A percentile compares a stretch with the other conserved stretches of the same genome.
These are phyloP conservation scores for Psilocybe azurescens DNA, from an alignment of 768 basidiomycete species.

Conservation along the genomic window DNA sequence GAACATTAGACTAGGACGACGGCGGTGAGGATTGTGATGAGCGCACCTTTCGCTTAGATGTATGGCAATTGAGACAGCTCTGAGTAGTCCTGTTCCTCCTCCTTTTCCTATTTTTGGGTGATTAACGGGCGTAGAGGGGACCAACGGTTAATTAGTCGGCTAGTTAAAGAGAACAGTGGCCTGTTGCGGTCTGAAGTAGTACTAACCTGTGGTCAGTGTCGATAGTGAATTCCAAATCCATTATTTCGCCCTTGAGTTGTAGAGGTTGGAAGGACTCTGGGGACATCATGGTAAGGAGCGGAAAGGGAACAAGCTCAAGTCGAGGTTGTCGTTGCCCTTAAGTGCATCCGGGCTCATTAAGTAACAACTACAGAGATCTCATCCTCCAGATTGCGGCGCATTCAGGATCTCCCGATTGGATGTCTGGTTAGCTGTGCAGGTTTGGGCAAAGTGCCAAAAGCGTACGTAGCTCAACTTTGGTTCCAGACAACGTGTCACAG, in stretches of 20 bases:
- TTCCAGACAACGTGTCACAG: conserved; percentile 35
- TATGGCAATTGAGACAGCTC: conserved; percentile 90
- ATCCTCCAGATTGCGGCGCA: conserved; percentile 48
- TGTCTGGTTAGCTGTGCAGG: neutral
- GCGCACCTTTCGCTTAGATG: conserved; percentile 88
- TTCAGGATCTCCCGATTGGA: conserved; percentile 40
- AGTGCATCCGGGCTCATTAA: conserved; percentile 64
- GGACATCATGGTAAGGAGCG: conserved; percentile 57
- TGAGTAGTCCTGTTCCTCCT: conserved; percentile 93
- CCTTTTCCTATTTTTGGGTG: conserved; percentile 70
- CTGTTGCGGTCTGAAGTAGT: conserved; percentile 23
- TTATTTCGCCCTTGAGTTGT: conserved; percentile 77
- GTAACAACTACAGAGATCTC: conserved; percentile 48
- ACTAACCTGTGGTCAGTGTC: conserved; percentile 72
- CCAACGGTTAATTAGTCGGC: conserved; percentile 54
- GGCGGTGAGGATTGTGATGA: conserved; percentile 11
- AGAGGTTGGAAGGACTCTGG: conserved; percentile 56
- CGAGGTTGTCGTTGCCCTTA: conserved; percentile 53
- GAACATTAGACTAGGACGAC: conserved; percentile 14
- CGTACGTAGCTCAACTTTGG: conserved; percentile 7
- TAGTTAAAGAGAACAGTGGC: conserved; percentile 36
- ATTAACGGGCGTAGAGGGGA: conserved; percentile 49
- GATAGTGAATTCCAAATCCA: conserved; percentile 77
- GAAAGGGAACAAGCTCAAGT: conserved; percentile 54
- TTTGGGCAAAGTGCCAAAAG: neutral